A percentile compares a stretch with the other conserved stretches of the same genome.
These are phyloP conservation scores for Leishmania tarentolae DNA, from an alignment of 208 protist species.

Conservation along the genomic window DNA sequence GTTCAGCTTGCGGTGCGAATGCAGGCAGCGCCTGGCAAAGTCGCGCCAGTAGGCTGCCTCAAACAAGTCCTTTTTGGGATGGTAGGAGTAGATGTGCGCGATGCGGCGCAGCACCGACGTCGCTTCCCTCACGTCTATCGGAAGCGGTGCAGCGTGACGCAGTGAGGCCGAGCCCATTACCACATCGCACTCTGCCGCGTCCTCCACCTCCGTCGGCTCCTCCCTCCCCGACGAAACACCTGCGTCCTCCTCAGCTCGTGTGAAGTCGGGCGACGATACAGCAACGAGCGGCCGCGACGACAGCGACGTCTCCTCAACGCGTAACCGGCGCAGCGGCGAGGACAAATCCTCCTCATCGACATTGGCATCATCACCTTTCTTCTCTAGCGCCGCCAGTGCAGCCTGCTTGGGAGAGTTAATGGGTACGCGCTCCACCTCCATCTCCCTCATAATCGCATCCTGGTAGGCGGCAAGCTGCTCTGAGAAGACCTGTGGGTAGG, in stretches of 20 bases:
- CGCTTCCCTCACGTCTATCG: constrained; percentile 22
- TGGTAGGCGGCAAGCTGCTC: constrained; percentile 93
- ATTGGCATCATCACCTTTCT: background rate
- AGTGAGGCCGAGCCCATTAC: constrained; percentile 15
- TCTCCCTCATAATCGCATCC: constrained; percentile 82
- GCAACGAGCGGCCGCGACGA: background rate
- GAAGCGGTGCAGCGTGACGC: constrained; percentile 22
- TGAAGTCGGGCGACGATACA: background rate
- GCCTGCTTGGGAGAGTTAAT: background rate
- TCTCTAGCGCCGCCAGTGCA: background rate
- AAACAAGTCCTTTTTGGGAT: constrained; percentile 95
- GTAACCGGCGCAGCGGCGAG: constrained; percentile 14
- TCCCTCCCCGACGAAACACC: background rate
- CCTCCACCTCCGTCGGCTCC: background rate
- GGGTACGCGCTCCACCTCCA: constrained; percentile 40
- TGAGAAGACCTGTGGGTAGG: constrained; percentile 80
- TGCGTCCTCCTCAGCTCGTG: constrained; percentile 4
- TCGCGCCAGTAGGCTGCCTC: constrained; percentile 96
- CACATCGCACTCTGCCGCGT: background rate
- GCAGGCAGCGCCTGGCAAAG: constrained; percentile 93
- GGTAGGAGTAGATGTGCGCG: constrained; percentile 84
- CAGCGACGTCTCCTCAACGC: constrained; percentile 7
- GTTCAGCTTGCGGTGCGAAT: constrained; percentile 68
- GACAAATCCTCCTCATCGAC: constrained; percentile 6
- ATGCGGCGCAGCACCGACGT: constrained; percentile 48